Evolutionary conservation across 306 rosid genomes (phyloP), one percentile per base, ranked within the genome.

Genomic region (Sicyos baderoa): DNA sequence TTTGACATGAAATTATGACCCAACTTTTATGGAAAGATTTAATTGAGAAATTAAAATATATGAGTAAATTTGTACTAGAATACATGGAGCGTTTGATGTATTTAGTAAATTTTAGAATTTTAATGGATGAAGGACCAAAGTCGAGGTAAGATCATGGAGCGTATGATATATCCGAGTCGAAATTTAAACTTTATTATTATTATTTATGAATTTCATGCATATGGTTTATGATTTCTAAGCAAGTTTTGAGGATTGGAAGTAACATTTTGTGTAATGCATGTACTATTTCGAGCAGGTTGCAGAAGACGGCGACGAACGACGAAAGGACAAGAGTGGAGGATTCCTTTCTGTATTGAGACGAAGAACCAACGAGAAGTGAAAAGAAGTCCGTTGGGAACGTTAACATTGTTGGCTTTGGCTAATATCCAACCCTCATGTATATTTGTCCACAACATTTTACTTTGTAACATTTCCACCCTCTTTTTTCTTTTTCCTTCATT

Each of bases 321-420:
- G 57, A 25, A 67, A 49, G 56, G 72, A 66, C 44, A 66, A 67
- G 23, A 44, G 40, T 15, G 57, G 72, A 22, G 72, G 72, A 25
- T 67, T 67, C 44, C 42, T 67, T 47, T 67, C 72, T 8, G 72
- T 67, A 21, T 67, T 67, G 72, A 67, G 72, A 67, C 56, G 72
- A 67, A 67, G 15, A 56, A 48, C 16, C 72, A 67, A 15, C 27
- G 23, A 67, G 44, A 67, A 67, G 44, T 21, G 15, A 67, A 23
- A 3, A 12, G 16, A 35, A 5, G 68, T 0, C 1, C 2, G 63
- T 54, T 54, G 51, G 52, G 18, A 54, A 18, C 44, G 14, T 65
- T 70, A 37, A 69, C 60, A 21, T 19, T 45, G 37, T 44, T 65
- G 35, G 52, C 17, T 63, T 18, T 63, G 51, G 52, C 69, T 63